Evolutionary conservation across 805 yeast genomes (phyloP).

Genomic region (Sungouiozyma ichnusensis): DNA sequence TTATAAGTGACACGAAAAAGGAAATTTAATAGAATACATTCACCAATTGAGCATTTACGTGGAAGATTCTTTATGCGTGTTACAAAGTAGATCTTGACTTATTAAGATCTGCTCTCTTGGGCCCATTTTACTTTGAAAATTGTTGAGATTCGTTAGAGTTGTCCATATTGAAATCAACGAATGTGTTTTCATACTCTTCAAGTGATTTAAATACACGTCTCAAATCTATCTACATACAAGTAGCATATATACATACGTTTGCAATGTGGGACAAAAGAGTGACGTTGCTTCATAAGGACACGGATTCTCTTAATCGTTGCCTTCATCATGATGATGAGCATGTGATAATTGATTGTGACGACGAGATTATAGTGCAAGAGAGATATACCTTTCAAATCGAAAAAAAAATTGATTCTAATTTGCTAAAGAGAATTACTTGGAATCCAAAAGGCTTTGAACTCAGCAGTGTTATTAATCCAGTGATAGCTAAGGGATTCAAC

Average conservation of each 20-base stretch:
- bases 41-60: neutral
- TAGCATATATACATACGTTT: too few relatives aligned
- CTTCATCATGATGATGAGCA: slow-evolving; percentile 9
- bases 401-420: neutral
- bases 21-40: neutral
- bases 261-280: slow-evolving; percentile 7
- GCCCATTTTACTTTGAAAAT: too few relatives aligned
- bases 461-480: slow-evolving; percentile 6
- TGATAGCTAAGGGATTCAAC: slow-evolving; percentile 12
- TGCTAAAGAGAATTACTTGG: slow-evolving; percentile 11
- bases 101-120: neutral
- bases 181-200: too few relatives aligned
- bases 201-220: too few relatives aligned
- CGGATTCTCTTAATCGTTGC: slow-evolving; percentile 9
- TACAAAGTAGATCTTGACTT: neutral
- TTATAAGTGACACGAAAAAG: neutral
- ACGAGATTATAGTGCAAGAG: slow-evolving; percentile 11
- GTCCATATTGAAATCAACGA: too few relatives aligned
- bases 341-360: slow-evolving; percentile 10
- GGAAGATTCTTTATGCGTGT: neutral
- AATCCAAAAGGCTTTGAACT: slow-evolving; percentile 1
- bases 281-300: slow-evolving; percentile 11
- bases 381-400: slow-evolving; percentile 3
- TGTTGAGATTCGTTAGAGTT: too few relatives aligned
- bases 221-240: too few relatives aligned